These are phyloP conservation scores for Parastagonospora nodorum DNA, from an alignment of 2,329 filamentous ascomycete genomes.

Conservation along the genomic window DNA sequence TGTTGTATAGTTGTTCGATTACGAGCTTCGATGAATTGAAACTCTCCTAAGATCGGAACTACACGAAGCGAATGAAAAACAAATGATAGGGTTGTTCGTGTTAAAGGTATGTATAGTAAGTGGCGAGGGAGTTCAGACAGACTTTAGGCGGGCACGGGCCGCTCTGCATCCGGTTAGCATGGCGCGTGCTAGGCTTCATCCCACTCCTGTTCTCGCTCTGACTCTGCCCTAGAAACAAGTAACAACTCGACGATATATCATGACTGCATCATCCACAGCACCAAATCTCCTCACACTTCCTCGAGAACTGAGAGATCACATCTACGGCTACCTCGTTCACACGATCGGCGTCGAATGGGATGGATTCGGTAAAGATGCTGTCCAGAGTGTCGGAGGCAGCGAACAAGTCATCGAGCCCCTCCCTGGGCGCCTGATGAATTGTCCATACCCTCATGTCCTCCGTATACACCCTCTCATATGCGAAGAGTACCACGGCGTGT, in stretches of 20 bases:
- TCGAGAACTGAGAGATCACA: background rate
- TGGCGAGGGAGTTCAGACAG: too few relatives aligned
- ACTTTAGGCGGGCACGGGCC: too few relatives aligned
- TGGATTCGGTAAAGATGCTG: background rate
- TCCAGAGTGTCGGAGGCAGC: background rate
- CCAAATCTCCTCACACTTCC: background rate
- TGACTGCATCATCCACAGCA: background rate
- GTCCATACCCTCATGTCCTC: background rate
- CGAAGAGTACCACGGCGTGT: background rate
- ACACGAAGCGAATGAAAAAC: too few relatives aligned
- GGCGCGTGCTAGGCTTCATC: background rate
- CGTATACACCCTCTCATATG: background rate
- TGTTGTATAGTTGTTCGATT: too few relatives aligned
- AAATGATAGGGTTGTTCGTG: too few relatives aligned
- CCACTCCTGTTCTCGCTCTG: background rate
- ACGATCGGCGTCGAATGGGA: background rate
- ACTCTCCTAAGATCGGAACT: too few relatives aligned
- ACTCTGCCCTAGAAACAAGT: background rate
- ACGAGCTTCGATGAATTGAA: too few relatives aligned
- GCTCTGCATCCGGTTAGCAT: too few relatives aligned
- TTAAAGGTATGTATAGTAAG: too few relatives aligned
- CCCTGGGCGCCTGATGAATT: background rate
- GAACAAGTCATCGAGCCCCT: background rate
- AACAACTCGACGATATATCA: background rate
- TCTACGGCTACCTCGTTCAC: background rate